Percentiles rank a stretch among this genome's conserved stretches.
These are phyloP conservation scores for Xylariaceae sp. DNA, from an alignment of 2,329 filamentous ascomycete species.

Conservation along the genomic window DNA sequence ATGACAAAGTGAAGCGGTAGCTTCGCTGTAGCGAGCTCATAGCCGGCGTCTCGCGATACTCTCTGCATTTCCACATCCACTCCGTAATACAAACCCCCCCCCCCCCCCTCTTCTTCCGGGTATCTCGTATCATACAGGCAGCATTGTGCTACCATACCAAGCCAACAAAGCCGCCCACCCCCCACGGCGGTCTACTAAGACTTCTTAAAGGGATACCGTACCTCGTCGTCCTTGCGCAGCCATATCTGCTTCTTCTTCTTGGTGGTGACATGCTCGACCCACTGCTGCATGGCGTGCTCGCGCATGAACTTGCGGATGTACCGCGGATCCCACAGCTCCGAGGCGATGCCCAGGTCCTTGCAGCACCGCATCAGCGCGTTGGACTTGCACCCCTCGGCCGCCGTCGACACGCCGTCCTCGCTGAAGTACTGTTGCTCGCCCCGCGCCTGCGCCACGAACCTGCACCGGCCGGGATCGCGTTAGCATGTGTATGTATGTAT, in stretches of 20 bases:
- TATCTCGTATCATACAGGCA: slow-evolving; percentile 10
- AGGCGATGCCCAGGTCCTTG: slow-evolving; percentile 94
- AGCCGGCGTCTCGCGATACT: not conserved
- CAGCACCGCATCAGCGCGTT: slow-evolving; percentile 98
- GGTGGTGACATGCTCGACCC: slow-evolving; percentile 83
- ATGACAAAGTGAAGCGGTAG: slow-evolving; percentile 14
- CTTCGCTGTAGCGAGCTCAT: not conserved
- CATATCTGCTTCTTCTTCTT: slow-evolving; percentile 92
- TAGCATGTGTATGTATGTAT: slow-evolving; percentile 4
- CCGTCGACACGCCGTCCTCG: slow-evolving; percentile 86
- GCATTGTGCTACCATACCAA: not conserved
- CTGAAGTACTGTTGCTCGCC: slow-evolving; percentile 95
- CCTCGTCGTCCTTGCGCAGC: slow-evolving; percentile 78
- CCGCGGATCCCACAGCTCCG: slow-evolving; percentile 93
- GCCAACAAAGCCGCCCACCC: slow-evolving; percentile 1
- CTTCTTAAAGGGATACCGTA: slow-evolving; percentile 63
- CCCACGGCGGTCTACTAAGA: too few species aligned
- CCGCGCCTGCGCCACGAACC: slow-evolving; percentile 87
- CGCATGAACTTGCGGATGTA: slow-evolving; percentile 85
- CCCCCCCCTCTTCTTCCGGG: slow-evolving; percentile 16
- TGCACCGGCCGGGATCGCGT: slow-evolving; percentile 41
- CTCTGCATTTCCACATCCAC: not conserved
- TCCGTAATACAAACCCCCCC: slow-evolving; percentile 4
- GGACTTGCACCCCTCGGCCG: slow-evolving; percentile 95
- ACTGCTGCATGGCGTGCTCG: slow-evolving; percentile 74